These are phyloP conservation scores for Cyberlindnera misumaiensis DNA, from an alignment of 805 yeast species.

Conservation along the genomic window DNA sequence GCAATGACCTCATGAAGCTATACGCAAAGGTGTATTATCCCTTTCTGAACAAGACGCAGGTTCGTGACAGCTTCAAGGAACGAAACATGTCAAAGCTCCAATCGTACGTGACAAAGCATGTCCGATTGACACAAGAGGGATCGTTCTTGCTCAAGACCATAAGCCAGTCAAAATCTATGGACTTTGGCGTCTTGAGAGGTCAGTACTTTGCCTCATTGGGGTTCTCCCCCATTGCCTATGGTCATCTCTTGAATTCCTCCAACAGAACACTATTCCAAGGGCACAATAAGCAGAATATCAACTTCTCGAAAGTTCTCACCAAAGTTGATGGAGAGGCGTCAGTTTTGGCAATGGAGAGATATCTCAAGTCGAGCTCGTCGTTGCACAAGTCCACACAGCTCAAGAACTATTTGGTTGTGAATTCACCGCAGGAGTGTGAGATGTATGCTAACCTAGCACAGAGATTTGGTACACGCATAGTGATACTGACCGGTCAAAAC, in stretches of 20 bases:
- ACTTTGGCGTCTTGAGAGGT: conserved; percentile 20
- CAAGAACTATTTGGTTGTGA: conserved; percentile 17
- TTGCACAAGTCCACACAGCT: conserved; percentile 3
- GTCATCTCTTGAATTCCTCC: conserved; percentile 5
- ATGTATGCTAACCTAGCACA: conserved; percentile 15
- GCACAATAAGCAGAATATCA: conserved; percentile 6
- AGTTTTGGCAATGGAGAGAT: conserved; percentile 3
- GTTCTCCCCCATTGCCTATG: conserved; percentile 6
- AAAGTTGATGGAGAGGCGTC: conserved; percentile 2
- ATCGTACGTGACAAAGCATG: conserved; percentile 4
- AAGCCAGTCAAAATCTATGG: conserved; percentile 3
- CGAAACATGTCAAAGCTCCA: background rate
- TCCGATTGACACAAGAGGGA: conserved; percentile 6
- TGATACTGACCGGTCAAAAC: conserved; percentile 14
- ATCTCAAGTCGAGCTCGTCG: conserved; percentile 10
- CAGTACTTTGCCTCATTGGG: conserved; percentile 17
- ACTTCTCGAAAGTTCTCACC: conserved; percentile 12
- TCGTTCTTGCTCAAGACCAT: conserved; percentile 5
- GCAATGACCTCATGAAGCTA: conserved; percentile 8
- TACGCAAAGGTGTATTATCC: conserved; percentile 17
- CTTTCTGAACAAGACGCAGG: conserved; percentile 11
- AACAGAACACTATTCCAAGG: conserved; percentile 9
- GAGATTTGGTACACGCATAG: conserved; percentile 12
- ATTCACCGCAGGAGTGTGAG: conserved; percentile 17
- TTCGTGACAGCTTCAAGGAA: conserved; percentile 9